phyloP scores from a whole-genome alignment of 192 early-diverging fungal species.

The Podila verticillata region DNA sequence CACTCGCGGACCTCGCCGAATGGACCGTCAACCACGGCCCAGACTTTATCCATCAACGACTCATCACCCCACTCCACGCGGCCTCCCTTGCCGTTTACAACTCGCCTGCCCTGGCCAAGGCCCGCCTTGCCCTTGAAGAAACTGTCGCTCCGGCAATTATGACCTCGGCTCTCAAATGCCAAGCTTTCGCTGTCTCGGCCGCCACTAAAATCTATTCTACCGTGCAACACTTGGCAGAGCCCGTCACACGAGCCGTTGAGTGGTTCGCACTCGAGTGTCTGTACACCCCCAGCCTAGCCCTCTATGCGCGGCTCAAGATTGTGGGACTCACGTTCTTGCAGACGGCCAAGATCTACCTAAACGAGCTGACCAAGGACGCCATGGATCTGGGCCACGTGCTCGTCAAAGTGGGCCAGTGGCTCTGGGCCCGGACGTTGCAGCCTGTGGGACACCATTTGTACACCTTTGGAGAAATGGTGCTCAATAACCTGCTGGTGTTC shows the following conservation, averaged over 20 bases:
- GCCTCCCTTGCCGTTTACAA: neutral
- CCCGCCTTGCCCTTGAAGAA: neutral
- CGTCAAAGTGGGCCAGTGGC: constrained; percentile 17
- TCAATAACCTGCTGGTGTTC: neutral
- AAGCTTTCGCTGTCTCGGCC: neutral
- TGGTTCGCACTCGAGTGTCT: constrained; percentile 39
- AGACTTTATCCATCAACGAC: constrained; percentile 12
- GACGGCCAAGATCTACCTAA: constrained; percentile 40
- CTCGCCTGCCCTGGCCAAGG: constrained; percentile 16
- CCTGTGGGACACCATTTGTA: constrained; percentile 8
- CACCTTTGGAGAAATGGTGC: neutral
- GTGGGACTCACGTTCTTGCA: constrained; percentile 21
- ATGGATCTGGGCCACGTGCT: constrained; percentile 18
- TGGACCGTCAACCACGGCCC: constrained; percentile 34
- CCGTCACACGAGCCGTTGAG: constrained; percentile 1
- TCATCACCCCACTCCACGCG: constrained; percentile 6
- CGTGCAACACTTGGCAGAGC: constrained; percentile 5
- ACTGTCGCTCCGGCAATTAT: constrained; percentile 14
- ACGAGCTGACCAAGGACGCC: constrained; percentile 37
- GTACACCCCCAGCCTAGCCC: constrained; percentile 21
- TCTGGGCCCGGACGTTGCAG: constrained; percentile 17
- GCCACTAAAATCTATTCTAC: neutral
- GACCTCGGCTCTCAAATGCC: neutral
- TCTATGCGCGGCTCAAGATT: constrained; percentile 16
- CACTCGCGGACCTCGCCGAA: neutral